These are phyloP conservation scores for Kwoniella sp. DNA, from an alignment of 768 basidiomycete species.

Conservation along the genomic window DNA sequence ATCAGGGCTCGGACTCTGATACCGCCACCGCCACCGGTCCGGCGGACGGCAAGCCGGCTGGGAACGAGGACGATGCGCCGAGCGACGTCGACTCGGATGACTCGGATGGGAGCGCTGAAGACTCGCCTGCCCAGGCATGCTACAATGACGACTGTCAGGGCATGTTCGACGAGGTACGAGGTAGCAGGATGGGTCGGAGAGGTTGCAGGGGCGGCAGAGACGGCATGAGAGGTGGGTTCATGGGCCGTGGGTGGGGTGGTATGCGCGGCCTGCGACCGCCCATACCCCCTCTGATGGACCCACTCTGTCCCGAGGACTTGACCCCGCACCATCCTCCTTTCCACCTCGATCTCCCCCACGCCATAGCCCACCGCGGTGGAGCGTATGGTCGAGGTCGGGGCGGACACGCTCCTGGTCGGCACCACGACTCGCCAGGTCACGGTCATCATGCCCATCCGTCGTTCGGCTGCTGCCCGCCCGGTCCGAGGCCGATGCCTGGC, in stretches of 20 bases:
- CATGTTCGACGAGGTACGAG: not conserved
- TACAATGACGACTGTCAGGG: not conserved
- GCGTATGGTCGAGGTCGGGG: not conserved
- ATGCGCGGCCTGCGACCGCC: not conserved
- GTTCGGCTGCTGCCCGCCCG: too few species aligned
- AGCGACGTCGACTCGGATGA: not conserved
- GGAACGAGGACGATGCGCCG: not conserved
- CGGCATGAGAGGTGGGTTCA: constrained; percentile 3
- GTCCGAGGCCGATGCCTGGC: too few species aligned
- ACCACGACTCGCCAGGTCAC: too few species aligned
- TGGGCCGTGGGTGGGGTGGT: not conserved
- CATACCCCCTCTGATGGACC: too few species aligned
- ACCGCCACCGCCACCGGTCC: not conserved
- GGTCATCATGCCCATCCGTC: too few species aligned
- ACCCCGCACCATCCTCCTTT: too few species aligned
- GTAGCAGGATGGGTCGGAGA: not conserved
- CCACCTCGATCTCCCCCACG: too few species aligned
- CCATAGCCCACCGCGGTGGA: too few species aligned
- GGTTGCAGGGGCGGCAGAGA: not conserved
- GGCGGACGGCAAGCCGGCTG: not conserved
- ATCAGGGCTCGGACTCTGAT: not conserved
- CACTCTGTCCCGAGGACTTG: too few species aligned
- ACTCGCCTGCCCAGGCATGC: too few species aligned
- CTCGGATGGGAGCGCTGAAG: too few species aligned
- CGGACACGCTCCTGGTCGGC: too few species aligned